These are phyloP conservation scores for Schrenkiella parvula DNA, from an alignment of 345 rosid species.

Conservation along the genomic window DNA sequence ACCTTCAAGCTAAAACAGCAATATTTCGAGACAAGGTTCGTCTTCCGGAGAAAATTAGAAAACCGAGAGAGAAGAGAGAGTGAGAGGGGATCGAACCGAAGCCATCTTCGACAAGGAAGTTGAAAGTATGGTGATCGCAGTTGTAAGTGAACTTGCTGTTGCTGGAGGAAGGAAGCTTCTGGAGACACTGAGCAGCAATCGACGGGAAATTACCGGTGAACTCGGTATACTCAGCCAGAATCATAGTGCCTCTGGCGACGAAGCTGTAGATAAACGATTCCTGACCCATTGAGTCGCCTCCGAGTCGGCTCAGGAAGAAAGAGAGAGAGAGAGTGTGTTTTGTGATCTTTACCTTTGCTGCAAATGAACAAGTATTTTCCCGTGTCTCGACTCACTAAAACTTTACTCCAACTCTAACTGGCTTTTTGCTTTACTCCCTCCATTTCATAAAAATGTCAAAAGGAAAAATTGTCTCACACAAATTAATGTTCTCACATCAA, in stretches of 20 bases:
- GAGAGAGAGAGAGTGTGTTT: slow-evolving; percentile 8
- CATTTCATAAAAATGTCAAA: background rate
- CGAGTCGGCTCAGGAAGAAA: slow-evolving; percentile 14
- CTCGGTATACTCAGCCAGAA: slow-evolving; percentile 90
- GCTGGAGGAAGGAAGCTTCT: slow-evolving; percentile 77
- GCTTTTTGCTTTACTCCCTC: background rate
- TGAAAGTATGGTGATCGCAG: slow-evolving; percentile 97
- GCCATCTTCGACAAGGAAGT: slow-evolving; percentile 92
- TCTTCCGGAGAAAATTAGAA: background rate
- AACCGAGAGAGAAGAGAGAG: background rate
- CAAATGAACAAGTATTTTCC: slow-evolving; percentile 16
- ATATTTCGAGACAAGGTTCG: background rate
- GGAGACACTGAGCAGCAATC: slow-evolving; percentile 91
- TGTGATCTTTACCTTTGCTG: slow-evolving; percentile 27
- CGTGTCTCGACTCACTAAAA: slow-evolving; percentile 1
- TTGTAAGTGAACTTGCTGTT: slow-evolving; percentile 96
- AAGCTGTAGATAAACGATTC: slow-evolving; percentile 96
- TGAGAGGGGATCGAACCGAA: slow-evolving; percentile 42
- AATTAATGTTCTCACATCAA: no score
- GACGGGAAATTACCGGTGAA: slow-evolving; percentile 98
- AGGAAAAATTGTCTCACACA: no score
- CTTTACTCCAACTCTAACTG: background rate
- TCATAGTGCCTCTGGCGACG: slow-evolving; percentile 92
- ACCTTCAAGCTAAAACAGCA: slow-evolving; percentile 7
- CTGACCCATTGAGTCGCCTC: slow-evolving; percentile 54